Evolutionary conservation across 2,329 filamentous ascomycete species (phyloP), one percentile per base, ranked within the genome.

Genomic region (Fusarium tjaetaba): DNA sequence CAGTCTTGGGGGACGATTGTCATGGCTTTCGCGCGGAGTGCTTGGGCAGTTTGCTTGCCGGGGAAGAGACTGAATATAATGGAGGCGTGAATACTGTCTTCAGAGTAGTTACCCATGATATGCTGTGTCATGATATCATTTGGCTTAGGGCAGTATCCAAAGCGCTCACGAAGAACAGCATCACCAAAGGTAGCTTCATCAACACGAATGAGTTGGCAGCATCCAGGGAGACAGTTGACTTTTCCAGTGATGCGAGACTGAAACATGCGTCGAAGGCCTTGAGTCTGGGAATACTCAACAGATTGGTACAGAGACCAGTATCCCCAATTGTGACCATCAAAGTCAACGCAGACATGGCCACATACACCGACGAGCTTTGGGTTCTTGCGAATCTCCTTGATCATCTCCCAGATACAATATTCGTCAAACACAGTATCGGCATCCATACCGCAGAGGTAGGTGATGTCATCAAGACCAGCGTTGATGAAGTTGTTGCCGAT

Each of bases 181-280:
- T 86, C 85, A 5, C 85, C 85, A 72, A 85, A 86, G 0, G 86
- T 87, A 16, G 85, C 83, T 69, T 86, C 85, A 57, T 86, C 85
- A 18, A 87, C 82, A 18, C 84, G 84, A 57, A 87, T 84, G 22
- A 87, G 80, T 72, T 87, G 86, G 65, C 86, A 87, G 53, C 86
- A 87, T 10, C 85, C 85, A 0, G 85, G 85, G 5, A 86, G 80
- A 69, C 85, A 86, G 42, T 85, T 86, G 52, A 87, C 85, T 61
- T 86, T 87, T 64, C 85, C 84, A 1, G 85, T 87, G 51, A 85
- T 82, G 41, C 84, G 81, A 14, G 85, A 86, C 74, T 87, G 86
- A 71, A 86, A 86, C 77, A 86, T 84, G 15, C 86, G 83, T 4
- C 85, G 82, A 51, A 87, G 80, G 8, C 84, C 84, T 66, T 86